phyloP scores from a whole-genome alignment of 2,329 filamentous ascomycete species.

The Talaromyces sp. region DNA sequence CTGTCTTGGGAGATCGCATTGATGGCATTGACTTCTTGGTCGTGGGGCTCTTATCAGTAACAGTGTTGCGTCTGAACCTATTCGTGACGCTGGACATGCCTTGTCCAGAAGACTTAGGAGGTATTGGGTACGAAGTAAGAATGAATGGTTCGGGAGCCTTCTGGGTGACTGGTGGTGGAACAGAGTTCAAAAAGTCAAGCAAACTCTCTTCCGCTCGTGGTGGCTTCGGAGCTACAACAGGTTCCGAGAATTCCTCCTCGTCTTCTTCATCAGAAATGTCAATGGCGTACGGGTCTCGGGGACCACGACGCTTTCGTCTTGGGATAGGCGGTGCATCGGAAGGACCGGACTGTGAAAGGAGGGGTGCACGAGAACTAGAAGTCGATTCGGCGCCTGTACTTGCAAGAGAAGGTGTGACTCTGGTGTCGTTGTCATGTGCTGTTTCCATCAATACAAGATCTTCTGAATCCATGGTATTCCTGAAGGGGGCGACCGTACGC shows the following conservation, averaged over 20 bases:
- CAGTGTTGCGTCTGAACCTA: constrained; percentile 33
- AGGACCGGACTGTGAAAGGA: constrained; percentile 49
- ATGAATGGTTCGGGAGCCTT: constrained; percentile 31
- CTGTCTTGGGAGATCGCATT: constrained; percentile 24
- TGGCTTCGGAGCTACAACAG: constrained; percentile 27
- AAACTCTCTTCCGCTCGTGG: constrained; percentile 45
- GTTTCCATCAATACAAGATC: constrained; percentile 50
- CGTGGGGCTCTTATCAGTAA: constrained; percentile 28
- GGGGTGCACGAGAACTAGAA: constrained; percentile 71
- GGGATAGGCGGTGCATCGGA: constrained; percentile 21
- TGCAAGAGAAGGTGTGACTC: constrained; percentile 36
- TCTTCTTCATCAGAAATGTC: constrained; percentile 69
- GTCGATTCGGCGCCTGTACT: constrained; percentile 53
- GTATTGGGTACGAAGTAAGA: constrained; percentile 19
- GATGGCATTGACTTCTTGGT: constrained; percentile 33
- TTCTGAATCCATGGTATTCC: constrained; percentile 81
- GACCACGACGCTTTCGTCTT: constrained; percentile 56
- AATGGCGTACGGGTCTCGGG: constrained; percentile 90
- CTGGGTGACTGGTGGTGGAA: constrained; percentile 34
- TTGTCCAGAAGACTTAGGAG: constrained; percentile 20
- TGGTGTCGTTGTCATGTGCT: constrained; percentile 27
- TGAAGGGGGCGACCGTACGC: constrained; percentile 78
- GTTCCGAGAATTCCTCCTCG: constrained; percentile 54
- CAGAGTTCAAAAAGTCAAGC: constrained; percentile 48
- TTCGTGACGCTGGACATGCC: constrained; percentile 31